Conservation (phyloP, 1,284 basidiomycete genomes). For the Cryptococcus maquisensis region DNA sequence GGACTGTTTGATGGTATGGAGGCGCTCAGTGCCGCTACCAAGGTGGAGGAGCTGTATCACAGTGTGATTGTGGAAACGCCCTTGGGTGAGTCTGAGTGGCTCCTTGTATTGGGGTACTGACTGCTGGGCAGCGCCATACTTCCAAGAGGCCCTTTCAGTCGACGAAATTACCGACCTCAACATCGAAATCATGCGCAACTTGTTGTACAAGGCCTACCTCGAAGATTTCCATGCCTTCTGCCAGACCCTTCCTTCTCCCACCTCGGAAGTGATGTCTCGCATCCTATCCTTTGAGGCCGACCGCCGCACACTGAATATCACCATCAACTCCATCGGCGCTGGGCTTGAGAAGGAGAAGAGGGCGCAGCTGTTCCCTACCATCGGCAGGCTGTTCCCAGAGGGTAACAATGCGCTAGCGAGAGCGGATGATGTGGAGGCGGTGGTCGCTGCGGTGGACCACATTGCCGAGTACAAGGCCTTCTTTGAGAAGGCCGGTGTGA, state of each 20-base stretch:
- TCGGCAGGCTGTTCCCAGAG: conserved; percentile 90
- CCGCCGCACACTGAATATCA: conserved; percentile 94
- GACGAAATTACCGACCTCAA: conserved; percentile 97
- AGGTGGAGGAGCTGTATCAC: conserved; percentile 98
- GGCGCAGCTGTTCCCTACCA: conserved; percentile 89
- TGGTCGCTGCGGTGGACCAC: conserved; percentile 79
- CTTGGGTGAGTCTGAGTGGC: conserved; percentile 59
- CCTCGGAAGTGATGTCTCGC: conserved; percentile 79
- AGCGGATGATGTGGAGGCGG: conserved; percentile 94
- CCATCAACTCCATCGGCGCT: conserved; percentile 97
- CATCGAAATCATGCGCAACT: conserved; percentile 99
- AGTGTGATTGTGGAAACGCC: conserved; percentile 97
- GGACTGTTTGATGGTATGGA: conserved; percentile 99
- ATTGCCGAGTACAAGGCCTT: conserved; percentile 87
- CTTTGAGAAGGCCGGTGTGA: conserved; percentile 62
- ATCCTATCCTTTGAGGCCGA: conserved; percentile 97
- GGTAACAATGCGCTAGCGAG: conserved; percentile 92
- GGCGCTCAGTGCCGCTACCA: conserved; percentile 96
- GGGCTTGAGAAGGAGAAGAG: conserved; percentile 93
- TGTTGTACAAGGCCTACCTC: conserved; percentile 98
- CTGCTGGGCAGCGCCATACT: conserved; percentile 76
- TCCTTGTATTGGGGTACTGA: background rate
- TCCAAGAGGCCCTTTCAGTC: conserved; percentile 90
- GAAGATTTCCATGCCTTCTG: conserved; percentile 94
- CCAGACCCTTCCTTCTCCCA: conserved; percentile 73